phyloP scores from a whole-genome alignment of 169 alveolate genomes.

The Plasmodium knowlesi region DNA sequence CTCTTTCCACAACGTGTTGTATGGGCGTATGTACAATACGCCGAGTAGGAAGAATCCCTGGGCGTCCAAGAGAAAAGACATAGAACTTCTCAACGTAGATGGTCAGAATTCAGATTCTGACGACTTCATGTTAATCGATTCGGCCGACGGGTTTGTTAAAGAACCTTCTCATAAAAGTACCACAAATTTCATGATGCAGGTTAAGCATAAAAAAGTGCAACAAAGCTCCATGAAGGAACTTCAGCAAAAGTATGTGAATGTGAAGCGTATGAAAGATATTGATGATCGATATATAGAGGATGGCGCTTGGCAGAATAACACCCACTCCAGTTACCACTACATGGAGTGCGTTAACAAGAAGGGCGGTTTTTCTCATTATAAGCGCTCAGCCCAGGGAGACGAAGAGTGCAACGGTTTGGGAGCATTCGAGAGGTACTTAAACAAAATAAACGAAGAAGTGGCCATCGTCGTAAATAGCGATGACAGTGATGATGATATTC shows the following conservation, averaged over 20 bases:
- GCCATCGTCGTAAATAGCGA: slow-evolving; percentile 67
- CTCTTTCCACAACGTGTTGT: slow-evolving; percentile 25
- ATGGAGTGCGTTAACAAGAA: background rate
- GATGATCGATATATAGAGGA: slow-evolving; percentile 26
- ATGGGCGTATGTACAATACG: background rate
- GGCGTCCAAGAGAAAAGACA: background rate
- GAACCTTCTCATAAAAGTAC: background rate
- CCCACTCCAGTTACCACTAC: background rate
- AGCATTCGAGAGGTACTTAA: slow-evolving; percentile 33
- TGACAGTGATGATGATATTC: slow-evolving; percentile 68
- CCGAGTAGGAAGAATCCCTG: background rate
- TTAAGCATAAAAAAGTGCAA: background rate
- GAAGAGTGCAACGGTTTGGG: background rate
- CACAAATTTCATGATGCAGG: background rate
- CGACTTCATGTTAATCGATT: slow-evolving; percentile 2
- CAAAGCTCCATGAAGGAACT: background rate
- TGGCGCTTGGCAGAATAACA: slow-evolving; percentile 20
- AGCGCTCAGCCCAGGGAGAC: background rate
- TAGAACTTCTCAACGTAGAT: slow-evolving; percentile 8
- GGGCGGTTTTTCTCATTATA: background rate
- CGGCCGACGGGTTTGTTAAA: slow-evolving; percentile 14
- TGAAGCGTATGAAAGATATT: slow-evolving; percentile 32
- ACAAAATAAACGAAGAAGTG: slow-evolving; percentile 39
- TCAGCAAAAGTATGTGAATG: slow-evolving; percentile 14
- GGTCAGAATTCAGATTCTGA: slow-evolving; percentile 32